phyloP scores from a whole-genome alignment of 345 rosid species.

The Sonneratia alba region DNA sequence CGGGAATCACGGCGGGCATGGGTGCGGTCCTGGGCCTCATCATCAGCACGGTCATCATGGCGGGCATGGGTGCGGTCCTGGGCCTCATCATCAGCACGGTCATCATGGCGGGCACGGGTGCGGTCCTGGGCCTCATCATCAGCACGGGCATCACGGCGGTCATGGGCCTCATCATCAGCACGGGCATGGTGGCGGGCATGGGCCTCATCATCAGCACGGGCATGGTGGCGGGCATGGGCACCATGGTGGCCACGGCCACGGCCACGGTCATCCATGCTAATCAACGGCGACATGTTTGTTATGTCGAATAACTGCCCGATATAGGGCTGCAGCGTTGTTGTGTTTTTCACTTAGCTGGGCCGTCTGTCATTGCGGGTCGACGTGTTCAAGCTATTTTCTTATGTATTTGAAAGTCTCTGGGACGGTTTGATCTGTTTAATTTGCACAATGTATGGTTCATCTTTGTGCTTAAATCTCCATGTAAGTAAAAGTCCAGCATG shows the following conservation, averaged over 20 bases:
- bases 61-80: neutral
- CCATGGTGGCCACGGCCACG: neutral
- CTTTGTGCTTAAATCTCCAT: no score
- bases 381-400: no score
- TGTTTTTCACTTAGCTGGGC: no score
- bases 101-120: neutral
- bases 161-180: neutral
- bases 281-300: neutral
- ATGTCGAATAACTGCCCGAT: neutral
- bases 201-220: neutral
- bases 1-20: neutral
- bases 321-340: neutral
- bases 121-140: neutral
- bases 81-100: neutral
- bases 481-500: no score
- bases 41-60: neutral
- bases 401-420: no score
- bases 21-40: neutral
- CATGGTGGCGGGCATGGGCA: neutral
- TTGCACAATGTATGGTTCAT: no score
- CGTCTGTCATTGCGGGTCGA: no score
- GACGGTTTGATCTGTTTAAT: no score
- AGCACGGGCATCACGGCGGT: neutral
- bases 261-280: neutral
- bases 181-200: neutral